Base-by-base conservation (phyloP, 2,329 filamentous ascomycete species). In the Leptographium radiaticola region DNA sequence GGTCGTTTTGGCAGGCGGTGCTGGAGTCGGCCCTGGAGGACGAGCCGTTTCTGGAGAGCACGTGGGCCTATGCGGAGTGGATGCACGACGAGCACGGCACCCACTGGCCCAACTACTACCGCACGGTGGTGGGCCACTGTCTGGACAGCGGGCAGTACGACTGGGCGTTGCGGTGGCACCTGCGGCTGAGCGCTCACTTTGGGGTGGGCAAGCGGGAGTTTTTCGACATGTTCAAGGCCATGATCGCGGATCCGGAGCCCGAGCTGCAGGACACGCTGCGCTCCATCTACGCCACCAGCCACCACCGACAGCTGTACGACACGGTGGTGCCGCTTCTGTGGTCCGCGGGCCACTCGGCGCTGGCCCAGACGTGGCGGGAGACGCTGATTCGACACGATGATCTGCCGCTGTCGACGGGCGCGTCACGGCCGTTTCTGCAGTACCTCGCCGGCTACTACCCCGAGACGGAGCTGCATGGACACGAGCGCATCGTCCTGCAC, bases 241-340 rank as follows among this genome's bases (percentile, higher is more conserved):
- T 74, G 47, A 68, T 71, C 42, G 54, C 62, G 16, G 67, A 74
- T 49, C 56, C 62, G 6, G 66, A 68, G 33, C 60, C 65, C 4
- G 59, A 64, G 25, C 61, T 70, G 49, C 68, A 74, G 46, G 64
- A 65, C 11, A 68, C 68, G 2, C 64, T 80, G 9, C 66, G 65
- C 44, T 62, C 66, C 15, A 64, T 80, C 11, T 80, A 80, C 56
- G 61, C 67, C 10, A 66, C 67, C 18, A 74, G 69, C 47, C 61
- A 60, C 2, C 67, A 73, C 47, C 74, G 69, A 44, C 58, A 62
- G 12, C 59, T 79, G 0, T 80, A 80, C 60, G 76, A 79, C 58
- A 63, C 66, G 20, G 53, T 80, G 9, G 68, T 80, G n/a, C 75
- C 77, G 4, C 63, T 71, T 51, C 65, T 80, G 2, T 80, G 74